Evolutionary conservation across 176 grass and related monocot species (phyloP), one percentile per base, ranked within the genome.

Genomic region (Carex kokanica): DNA sequence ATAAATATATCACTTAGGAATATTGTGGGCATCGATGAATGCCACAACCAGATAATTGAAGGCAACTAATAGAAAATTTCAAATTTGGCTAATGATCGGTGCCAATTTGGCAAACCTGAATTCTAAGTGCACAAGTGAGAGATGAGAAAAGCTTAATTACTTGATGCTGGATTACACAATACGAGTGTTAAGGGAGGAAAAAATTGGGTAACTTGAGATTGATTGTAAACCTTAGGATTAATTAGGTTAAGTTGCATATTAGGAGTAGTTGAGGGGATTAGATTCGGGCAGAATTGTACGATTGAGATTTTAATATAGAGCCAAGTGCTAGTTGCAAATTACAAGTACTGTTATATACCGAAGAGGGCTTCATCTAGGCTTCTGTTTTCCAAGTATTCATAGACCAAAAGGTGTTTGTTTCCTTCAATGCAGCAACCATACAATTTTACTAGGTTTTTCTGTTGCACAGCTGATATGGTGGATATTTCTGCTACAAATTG

Each of bases 361-460:
- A 90, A 87, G 56, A 90, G 69, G 72, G 85, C 81, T 77, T 84
- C 56, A 67, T 90, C 88, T 3, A 90, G 74, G 45, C 88, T 90
- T 63, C 74, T 75, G 29, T 90, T 87, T 84, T 90, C 81, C 29
- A 90, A 40, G 45, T 81, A 90, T 71, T 90, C 88, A 54, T 90
- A 90, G 27, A 90, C 85, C 75, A 90, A 77, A 31, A 90, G 77
- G 21, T 53, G 66, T 32, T 83, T 87, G 13, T 84, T 83, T 31
- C 73, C 56, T 81, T 90, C 88, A 23, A 90, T 80, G 15, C 85
- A 90, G 58, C 85, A 90, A 43, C 88, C 88, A 74, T 65, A 47
- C 45, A 90, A 84, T 61, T 90, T 90, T 43, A 97, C 91, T 0
- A 97, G 85, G 64, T 93, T 97, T 56, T 87, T 81, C 25, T 97